Percentiles rank a stretch among this genome's conserved stretches.
These are phyloP conservation scores for Leccinum variicolor DNA, from an alignment of 768 basidiomycete species.

Conservation along the genomic window DNA sequence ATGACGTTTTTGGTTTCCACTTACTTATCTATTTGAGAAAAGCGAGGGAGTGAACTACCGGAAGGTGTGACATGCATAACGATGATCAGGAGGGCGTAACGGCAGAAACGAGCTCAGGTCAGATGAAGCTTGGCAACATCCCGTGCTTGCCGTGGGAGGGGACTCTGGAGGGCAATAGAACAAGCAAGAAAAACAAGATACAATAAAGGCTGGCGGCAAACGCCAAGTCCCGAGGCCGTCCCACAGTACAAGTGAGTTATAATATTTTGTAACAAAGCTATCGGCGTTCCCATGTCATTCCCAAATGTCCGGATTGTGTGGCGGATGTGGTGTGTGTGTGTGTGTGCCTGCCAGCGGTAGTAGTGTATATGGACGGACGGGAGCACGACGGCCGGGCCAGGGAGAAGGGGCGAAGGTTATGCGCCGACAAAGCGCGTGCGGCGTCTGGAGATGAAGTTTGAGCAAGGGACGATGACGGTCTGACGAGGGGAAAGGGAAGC, in stretches of 20 bases:
- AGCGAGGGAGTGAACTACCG: constrained; percentile 1
- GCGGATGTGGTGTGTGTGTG: neutral
- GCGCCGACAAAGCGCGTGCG: neutral
- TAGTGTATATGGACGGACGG: neutral
- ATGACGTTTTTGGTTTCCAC: neutral
- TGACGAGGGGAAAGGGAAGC: neutral
- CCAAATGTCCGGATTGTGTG: neutral
- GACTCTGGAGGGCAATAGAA: neutral
- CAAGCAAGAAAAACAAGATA: neutral
- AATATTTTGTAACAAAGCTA: neutral
- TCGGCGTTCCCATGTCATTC: constrained; percentile 9
- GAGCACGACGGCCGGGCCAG: neutral
- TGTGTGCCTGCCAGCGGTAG: constrained; percentile 2
- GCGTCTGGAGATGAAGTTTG: neutral
- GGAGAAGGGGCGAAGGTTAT: neutral
- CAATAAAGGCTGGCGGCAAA: neutral
- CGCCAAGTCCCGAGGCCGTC: constrained; percentile 7
- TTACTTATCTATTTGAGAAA: neutral
- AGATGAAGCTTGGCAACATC: neutral
- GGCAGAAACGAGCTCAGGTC: neutral
- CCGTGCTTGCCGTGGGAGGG: constrained; percentile 17
- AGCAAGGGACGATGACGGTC: neutral
- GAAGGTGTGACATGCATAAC: neutral
- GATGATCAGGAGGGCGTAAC: constrained; percentile 5
- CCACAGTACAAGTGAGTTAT: constrained; percentile 2